Percentiles rank a stretch among this genome's conserved stretches.
These are phyloP conservation scores for Xanthoconium stramineum DNA, from an alignment of 768 basidiomycete genomes.

Conservation along the genomic window DNA sequence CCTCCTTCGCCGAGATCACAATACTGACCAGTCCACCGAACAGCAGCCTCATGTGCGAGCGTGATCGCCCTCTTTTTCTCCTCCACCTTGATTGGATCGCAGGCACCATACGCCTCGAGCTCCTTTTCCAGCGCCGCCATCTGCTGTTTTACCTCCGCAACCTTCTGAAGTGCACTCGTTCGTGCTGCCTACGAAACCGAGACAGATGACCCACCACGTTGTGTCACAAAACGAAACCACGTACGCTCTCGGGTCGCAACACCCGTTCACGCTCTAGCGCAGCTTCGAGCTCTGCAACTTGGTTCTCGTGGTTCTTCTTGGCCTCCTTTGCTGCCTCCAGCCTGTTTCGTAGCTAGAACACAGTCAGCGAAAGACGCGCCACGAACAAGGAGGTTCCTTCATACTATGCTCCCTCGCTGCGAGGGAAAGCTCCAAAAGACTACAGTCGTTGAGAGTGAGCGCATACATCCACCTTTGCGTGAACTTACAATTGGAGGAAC, in stretches of 20 bases:
- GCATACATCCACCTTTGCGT: constrained; percentile 19
- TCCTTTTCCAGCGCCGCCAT: constrained; percentile 59
- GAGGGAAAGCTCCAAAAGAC: constrained; percentile 98
- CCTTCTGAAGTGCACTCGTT: constrained; percentile 45
- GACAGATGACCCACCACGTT: background rate
- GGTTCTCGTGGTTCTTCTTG: constrained; percentile 39
- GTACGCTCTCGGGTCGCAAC: constrained; percentile 56
- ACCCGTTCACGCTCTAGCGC: constrained; percentile 50
- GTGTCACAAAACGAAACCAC: constrained; percentile 8
- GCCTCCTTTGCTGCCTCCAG: constrained; percentile 49
- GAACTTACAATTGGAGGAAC: constrained; percentile 84
- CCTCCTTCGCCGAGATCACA: background rate
- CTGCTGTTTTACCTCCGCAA: constrained; percentile 47
- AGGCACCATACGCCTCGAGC: constrained; percentile 73
- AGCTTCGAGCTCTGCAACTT: constrained; percentile 47
- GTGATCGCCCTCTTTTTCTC: constrained; percentile 68
- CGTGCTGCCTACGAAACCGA: constrained; percentile 50
- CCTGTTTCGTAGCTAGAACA: constrained; percentile 54
- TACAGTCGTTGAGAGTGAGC: constrained; percentile 29
- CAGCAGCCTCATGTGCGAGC: constrained; percentile 78
- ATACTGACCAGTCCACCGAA: constrained; percentile 83
- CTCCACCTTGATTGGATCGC: constrained; percentile 80
- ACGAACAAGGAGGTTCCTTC: background rate
- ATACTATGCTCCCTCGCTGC: constrained; percentile 74
- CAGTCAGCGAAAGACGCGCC: background rate